Percentiles rank a stretch among this genome's conserved stretches.
Conservation (phyloP, 768 basidiomycete species). For the Mycena filopes region DNA sequence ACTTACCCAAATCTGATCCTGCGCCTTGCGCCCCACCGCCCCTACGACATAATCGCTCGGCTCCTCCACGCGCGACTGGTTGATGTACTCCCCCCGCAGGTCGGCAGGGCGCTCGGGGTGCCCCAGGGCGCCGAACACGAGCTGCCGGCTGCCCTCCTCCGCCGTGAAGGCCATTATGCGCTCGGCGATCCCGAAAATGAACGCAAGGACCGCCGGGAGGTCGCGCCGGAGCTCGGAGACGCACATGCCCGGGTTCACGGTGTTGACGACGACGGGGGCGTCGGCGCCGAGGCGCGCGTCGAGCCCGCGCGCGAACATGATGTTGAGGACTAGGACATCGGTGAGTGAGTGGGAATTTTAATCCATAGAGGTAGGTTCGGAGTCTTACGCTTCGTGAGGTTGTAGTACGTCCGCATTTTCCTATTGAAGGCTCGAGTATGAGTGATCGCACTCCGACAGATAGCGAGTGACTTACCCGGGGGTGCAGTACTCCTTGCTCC, state of each 20-base stretch:
- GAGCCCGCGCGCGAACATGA: slow-evolving; percentile 32
- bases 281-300: slow-evolving; percentile 4
- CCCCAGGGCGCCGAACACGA: slow-evolving; percentile 31
- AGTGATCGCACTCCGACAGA: too few species aligned
- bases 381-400: slow-evolving; percentile 25
- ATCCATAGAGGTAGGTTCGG: not conserved
- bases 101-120: not conserved
- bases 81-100: slow-evolving; percentile 33
- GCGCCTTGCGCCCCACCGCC: slow-evolving; percentile 1
- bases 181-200: slow-evolving; percentile 3
- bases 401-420: not conserved
- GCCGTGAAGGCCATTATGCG: slow-evolving; percentile 31
- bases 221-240: slow-evolving; percentile 30
- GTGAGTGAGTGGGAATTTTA: not conserved
- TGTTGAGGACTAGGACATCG: slow-evolving; percentile 29
- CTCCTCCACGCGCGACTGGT: slow-evolving; percentile 27
- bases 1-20: slow-evolving; percentile 33
- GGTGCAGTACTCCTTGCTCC: slow-evolving; percentile 31
- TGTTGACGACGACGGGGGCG: slow-evolving; percentile 29
- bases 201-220: not conserved
- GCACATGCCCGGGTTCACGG: slow-evolving; percentile 37
- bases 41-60: slow-evolving; percentile 34
- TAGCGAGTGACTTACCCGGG: not conserved
- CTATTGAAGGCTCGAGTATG: not conserved
- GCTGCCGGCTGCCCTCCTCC: slow-evolving; percentile 35